Conservation (phyloP, 176 grass and related monocot genomes). For the Musa schizocarpa region DNA sequence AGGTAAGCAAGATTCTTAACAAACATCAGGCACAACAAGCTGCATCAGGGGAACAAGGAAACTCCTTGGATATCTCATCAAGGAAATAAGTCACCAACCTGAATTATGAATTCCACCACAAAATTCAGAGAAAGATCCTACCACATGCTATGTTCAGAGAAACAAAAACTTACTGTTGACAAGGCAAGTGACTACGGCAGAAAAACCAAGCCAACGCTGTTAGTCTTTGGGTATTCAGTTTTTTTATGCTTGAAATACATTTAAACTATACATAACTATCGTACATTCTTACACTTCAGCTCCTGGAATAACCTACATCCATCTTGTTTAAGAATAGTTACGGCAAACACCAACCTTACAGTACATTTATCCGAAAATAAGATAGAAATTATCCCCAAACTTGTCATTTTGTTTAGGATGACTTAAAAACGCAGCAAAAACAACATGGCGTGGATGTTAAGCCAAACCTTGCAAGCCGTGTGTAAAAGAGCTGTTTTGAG, state of each 20-base stretch:
- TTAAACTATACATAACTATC: neutral
- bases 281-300: neutral
- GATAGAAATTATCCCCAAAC: neutral
- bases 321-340: neutral
- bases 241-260: neutral
- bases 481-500: constrained; percentile 94
- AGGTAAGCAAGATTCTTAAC: neutral
- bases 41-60: neutral
- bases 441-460: neutral
- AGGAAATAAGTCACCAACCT: too few relatives aligned
- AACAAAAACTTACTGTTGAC: neutral
- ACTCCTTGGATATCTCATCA: neutral
- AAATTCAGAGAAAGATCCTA: neutral
- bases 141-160: neutral
- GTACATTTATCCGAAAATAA: neutral
- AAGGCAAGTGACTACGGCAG: neutral
- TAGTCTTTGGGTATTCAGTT: neutral
- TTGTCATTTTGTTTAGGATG: neutral
- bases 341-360: neutral
- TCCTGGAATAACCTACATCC: neutral
- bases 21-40: neutral
- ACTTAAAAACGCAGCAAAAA: neutral
- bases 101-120: neutral
- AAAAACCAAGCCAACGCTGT: neutral
- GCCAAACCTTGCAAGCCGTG: constrained; percentile 66